Evolutionary conservation across 352 stramenopile species (phyloP).

Genomic region (Globisporangium nunn): DNA sequence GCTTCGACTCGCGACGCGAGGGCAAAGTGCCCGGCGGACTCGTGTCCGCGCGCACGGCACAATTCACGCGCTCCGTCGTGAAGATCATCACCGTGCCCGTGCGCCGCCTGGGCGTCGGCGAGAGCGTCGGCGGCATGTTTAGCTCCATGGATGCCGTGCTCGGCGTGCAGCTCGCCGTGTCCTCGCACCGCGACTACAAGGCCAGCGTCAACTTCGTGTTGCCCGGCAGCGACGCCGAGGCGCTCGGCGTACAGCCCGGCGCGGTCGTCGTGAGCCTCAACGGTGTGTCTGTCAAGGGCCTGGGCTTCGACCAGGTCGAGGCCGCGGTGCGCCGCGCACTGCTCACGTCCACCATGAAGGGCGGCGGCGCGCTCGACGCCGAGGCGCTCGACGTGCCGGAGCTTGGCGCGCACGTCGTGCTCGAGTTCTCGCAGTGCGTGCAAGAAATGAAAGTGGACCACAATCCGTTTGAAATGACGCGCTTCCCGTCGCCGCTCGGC

Average conservation of each 20-base stretch:
- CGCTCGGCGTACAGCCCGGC: slow-evolving; percentile 36
- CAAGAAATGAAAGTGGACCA: slow-evolving; percentile 63
- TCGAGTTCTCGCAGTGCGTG: slow-evolving; percentile 60
- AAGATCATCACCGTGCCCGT: slow-evolving; percentile 41
- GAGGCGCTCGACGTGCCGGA: slow-evolving; percentile 23
- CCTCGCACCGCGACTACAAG: slow-evolving; percentile 50
- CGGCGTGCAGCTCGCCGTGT: slow-evolving; percentile 52
- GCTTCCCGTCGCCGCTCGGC: slow-evolving; percentile 64
- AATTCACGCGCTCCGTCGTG: slow-evolving; percentile 47
- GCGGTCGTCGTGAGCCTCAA: slow-evolving; percentile 58
- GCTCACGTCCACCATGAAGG: slow-evolving; percentile 12
- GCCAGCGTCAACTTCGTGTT: slow-evolving; percentile 63
- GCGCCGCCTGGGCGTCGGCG: slow-evolving; percentile 13
- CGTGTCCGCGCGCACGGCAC: slow-evolving; percentile 11
- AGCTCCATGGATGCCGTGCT: slow-evolving; percentile 43
- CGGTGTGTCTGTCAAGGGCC: slow-evolving; percentile 37
- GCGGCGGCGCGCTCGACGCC: slow-evolving; percentile 1
- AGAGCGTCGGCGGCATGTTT: slow-evolving; percentile 31
- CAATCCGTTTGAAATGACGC: slow-evolving; percentile 60
- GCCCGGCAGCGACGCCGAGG: slow-evolving; percentile 37
- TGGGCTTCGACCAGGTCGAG: slow-evolving; percentile 46
- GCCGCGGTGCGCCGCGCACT: slow-evolving; percentile 29
- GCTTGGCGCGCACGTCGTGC: slow-evolving; percentile 20
- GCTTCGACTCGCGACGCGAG: slow-evolving; percentile 13
- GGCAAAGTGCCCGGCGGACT: slow-evolving; percentile 8